Percentiles rank a stretch among this genome's conserved stretches.
Evolutionary conservation across 306 rosid genomes (phyloP).

Genomic region (Lotus japonicus): DNA sequence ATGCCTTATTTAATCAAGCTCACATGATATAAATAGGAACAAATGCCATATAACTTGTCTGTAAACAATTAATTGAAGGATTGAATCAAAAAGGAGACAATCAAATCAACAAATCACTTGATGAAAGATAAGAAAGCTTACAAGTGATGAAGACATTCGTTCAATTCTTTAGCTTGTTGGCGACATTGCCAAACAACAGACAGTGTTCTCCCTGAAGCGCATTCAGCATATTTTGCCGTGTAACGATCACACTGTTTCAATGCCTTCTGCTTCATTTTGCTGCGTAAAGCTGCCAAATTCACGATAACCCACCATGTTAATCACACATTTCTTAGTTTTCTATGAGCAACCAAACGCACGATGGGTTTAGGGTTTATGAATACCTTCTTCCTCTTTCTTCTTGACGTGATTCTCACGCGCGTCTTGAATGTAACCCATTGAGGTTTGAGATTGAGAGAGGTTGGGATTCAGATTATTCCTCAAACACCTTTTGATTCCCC

Average conservation of each 20-base stretch:
- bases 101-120: no score
- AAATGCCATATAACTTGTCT: not conserved
- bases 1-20: no score
- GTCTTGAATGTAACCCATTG: constrained; percentile 74
- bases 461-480: not conserved
- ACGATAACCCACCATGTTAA: not conserved
- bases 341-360: no score
- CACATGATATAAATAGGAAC: not conserved
- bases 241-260: constrained; percentile 67
- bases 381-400: constrained; percentile 99
- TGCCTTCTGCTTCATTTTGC: constrained; percentile 96
- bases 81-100: not conserved
- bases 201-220: constrained; percentile 71
- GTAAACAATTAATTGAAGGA: not conserved
- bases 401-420: constrained; percentile 95
- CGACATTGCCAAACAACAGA: constrained; percentile 89
- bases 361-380: constrained; percentile 18
- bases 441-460: not conserved
- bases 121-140: no score
- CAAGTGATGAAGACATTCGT: constrained; percentile 79
- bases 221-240: constrained; percentile 75
- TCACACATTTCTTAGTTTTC: not conserved
- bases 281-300: constrained; percentile 56
- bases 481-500: not conserved
- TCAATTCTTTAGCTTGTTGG: constrained; percentile 68